Conservation (phyloP, 345 rosid species). For the Boechera retrofracta region DNA sequence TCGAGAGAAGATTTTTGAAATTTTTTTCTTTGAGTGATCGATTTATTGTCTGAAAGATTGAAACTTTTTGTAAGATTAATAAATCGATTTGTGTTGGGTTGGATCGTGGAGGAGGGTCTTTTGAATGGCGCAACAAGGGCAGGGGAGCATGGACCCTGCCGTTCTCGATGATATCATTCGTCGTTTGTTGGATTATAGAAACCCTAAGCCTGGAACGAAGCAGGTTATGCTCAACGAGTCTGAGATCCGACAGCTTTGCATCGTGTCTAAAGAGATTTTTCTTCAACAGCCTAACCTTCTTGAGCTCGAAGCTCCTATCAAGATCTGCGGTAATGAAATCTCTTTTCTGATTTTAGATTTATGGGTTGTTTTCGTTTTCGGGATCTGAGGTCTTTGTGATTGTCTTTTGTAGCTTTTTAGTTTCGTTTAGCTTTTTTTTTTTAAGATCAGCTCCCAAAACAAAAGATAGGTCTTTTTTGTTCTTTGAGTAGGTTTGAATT, state of each 20-base stretch:
- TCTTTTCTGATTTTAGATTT: constrained; percentile 11
- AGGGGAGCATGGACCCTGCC: constrained; percentile 64
- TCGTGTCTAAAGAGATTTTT: constrained; percentile 68
- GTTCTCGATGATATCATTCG: constrained; percentile 72
- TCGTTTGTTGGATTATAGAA: constrained; percentile 67
- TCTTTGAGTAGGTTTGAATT: constrained; percentile 35
- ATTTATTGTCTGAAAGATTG: constrained; percentile 35
- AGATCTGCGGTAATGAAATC: constrained; percentile 78
- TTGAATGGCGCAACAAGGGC: constrained; percentile 64
- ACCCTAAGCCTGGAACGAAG: constrained; percentile 63
- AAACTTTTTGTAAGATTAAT: constrained; percentile 23
- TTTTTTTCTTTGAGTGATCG: constrained; percentile 20
- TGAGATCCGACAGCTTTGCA: constrained; percentile 88
- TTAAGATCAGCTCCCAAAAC: constrained; percentile 22
- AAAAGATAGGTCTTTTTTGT: neutral
- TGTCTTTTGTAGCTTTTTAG: constrained; percentile 15
- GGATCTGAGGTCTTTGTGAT: constrained; percentile 37
- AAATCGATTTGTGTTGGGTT: constrained; percentile 5
- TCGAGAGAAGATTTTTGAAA: constrained; percentile 30
- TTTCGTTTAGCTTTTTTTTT: neutral
- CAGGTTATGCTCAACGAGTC: constrained; percentile 81
- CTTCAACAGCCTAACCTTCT: constrained; percentile 91
- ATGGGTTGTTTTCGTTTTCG: neutral
- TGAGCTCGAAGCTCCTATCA: constrained; percentile 89
- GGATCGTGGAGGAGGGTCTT: constrained; percentile 22